These are phyloP conservation scores for Daedaleopsis sinensis DNA, from an alignment of 768 basidiomycete species.

Conservation along the genomic window DNA sequence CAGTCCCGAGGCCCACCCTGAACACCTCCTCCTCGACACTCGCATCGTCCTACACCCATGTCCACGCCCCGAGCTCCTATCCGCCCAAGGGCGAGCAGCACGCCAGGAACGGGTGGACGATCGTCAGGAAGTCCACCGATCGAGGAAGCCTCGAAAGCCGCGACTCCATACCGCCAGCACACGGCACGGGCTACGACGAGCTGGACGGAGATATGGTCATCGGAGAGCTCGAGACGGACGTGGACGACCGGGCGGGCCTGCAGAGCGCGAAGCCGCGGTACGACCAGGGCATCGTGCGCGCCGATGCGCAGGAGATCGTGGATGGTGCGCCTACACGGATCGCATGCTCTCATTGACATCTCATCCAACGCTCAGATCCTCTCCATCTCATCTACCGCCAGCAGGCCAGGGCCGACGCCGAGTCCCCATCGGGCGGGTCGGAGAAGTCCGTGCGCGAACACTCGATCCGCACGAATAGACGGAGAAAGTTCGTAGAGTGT, in stretches of 20 bases:
- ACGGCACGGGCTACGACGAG: constrained; percentile 53
- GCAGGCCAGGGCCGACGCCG: constrained; percentile 8
- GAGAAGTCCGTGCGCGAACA: constrained; percentile 72
- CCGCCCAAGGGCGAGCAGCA: constrained; percentile 54
- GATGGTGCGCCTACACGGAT: constrained; percentile 53
- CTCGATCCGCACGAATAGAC: constrained; percentile 77
- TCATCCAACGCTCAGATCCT: constrained; percentile 51
- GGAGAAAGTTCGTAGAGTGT: constrained; percentile 82
- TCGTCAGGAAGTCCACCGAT: constrained; percentile 54
- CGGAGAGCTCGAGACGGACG: constrained; percentile 72
- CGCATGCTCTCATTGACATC: constrained; percentile 26
- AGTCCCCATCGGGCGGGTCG: constrained; percentile 3
- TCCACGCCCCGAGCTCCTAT: constrained; percentile 76
- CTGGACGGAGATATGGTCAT: constrained; percentile 78
- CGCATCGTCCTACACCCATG: constrained; percentile 81
- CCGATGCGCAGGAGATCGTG: constrained; percentile 75
- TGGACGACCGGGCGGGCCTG: constrained; percentile 32
- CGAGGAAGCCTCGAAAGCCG: constrained; percentile 31
- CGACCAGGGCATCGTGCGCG: constrained; percentile 54
- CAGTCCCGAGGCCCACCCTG: constrained; percentile 50
- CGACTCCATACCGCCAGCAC: constrained; percentile 23
- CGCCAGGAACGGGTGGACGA: constrained; percentile 75
- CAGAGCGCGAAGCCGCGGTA: constrained; percentile 43
- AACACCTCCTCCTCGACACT: constrained; percentile 69
- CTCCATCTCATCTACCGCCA: constrained; percentile 50